Evolutionary conservation across 176 grass and related monocot genomes (phyloP).

Genomic region (Rhynchospora breviuscula): DNA sequence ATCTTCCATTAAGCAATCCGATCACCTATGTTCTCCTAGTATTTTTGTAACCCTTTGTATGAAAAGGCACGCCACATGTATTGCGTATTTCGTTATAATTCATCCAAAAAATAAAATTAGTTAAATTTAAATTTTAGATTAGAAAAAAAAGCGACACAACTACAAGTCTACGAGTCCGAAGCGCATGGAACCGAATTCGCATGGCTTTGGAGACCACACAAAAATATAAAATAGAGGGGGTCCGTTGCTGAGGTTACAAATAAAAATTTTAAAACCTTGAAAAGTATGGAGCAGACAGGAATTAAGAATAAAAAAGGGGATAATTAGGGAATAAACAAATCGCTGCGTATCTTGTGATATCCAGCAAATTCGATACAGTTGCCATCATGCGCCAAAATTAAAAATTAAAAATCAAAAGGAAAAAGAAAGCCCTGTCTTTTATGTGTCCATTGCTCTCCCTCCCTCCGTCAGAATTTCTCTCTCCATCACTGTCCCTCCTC

Average conservation of each 20-base stretch:
- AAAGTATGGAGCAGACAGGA: neutral
- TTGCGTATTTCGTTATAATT: neutral
- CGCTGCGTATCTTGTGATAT: constrained; percentile 70
- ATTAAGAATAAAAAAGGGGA: constrained; percentile 12
- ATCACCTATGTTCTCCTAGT: too few relatives aligned
- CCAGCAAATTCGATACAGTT: constrained; percentile 65
- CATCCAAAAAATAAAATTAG: neutral
- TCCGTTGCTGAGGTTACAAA: neutral
- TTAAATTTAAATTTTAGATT: neutral
- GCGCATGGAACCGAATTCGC: neutral
- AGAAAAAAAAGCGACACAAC: too few relatives aligned
- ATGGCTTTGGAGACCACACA: neutral
- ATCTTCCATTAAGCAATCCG: too few relatives aligned
- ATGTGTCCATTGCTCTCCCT: neutral
- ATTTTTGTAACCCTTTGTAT: too few relatives aligned
- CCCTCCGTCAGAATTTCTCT: constrained; percentile 17
- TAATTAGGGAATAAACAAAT: constrained; percentile 52
- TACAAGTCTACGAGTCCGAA: too few relatives aligned
- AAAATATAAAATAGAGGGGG: neutral
- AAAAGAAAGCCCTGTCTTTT: constrained; percentile 26
- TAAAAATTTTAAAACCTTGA: neutral
- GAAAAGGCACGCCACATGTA: too few relatives aligned
- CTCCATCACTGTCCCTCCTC: neutral
- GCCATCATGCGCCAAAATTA: constrained; percentile 8
- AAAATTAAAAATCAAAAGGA: neutral